Base-by-base conservation (phyloP, 2,329 filamentous ascomycete species). In the Fusarium subglutinans region DNA sequence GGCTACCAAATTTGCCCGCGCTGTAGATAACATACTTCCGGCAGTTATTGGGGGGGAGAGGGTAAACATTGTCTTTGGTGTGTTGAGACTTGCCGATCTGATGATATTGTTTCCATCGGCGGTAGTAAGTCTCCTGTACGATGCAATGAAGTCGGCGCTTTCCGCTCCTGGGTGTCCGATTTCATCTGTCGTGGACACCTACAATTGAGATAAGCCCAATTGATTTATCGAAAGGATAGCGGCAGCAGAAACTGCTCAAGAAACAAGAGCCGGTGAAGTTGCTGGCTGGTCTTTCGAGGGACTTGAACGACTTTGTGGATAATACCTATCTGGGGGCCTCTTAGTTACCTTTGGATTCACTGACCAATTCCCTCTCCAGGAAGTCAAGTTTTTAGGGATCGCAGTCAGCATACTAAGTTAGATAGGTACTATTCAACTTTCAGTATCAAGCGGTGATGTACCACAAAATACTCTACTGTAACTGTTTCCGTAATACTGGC, bases 171-270 rank as follows among this genome's bases (percentile, higher is more conserved):
- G 89, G 2, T 86, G 91, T 2, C 92, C 92, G 0, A 81, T 86
- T 5, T 87, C 92, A 83, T 91, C 94, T 57, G 80, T 93, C 24
- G 79, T 85, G 22, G 88, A 91, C 77, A 89, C 86, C 0, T 94
- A 90, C 82, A 84, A 88, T 30, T 94, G 90, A 84, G 92, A 91
- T 8, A 94, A 94, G 85, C 90, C 92, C 0, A 83, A 94, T 30
- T 91, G 85, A 20, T 89, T 88, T 35, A 73, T 93, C 2, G 91
- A 90, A 18, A 82, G 81, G 0, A 82, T 76, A 17, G 75, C 72
- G 13, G 82, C 76, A 17, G 75, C 72, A 12, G 73, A 70, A 8
- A 83, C 85, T 8, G 80, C 89, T 11, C 71, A 79, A 2, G 81
- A 80, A 18, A 84, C 85, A 0, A 86, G 86, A 4, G 86, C 92